phyloP scores from a whole-genome alignment of 129 eudicot species.

The Flaveria robusta region DNA sequence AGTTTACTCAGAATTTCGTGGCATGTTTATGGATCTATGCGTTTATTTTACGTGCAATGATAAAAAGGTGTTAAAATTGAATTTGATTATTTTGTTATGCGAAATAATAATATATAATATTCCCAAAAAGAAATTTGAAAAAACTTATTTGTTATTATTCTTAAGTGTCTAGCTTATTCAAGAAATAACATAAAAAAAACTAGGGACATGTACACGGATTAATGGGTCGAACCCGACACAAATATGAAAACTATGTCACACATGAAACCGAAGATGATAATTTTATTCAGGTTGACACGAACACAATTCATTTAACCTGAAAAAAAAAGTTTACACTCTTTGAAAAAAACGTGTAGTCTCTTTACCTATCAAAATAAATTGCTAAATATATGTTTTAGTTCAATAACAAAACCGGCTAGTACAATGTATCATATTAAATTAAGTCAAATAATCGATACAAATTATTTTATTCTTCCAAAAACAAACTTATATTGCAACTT shows the following conservation, averaged over 20 bases:
- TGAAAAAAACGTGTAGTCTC: too few species aligned
- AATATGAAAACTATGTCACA: too few species aligned
- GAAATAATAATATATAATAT: neutral
- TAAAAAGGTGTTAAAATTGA: slow-evolving; percentile 5
- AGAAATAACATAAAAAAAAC: neutral
- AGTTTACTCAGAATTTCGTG: slow-evolving; percentile 26
- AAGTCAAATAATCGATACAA: neutral
- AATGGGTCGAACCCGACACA: too few species aligned
- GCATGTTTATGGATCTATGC: slow-evolving; percentile 39
- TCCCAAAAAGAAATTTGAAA: slow-evolving; percentile 8
- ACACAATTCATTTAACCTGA: too few species aligned
- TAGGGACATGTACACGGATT: too few species aligned
- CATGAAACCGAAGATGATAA: too few species aligned
- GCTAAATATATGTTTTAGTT: too few species aligned
- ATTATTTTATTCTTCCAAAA: neutral
- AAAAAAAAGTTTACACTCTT: too few species aligned
- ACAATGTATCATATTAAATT: neutral
- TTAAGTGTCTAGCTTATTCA: neutral
- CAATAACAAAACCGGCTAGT: neutral
- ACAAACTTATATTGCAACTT: slow-evolving; percentile 13
- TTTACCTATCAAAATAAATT: too few species aligned
- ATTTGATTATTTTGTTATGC: neutral
- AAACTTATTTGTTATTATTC: neutral
- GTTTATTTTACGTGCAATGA: slow-evolving; percentile 30
- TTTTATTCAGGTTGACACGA: too few species aligned